These are phyloP conservation scores for Irpex sp. DNA, from an alignment of 1,284 basidiomycete species.

Conservation along the genomic window DNA sequence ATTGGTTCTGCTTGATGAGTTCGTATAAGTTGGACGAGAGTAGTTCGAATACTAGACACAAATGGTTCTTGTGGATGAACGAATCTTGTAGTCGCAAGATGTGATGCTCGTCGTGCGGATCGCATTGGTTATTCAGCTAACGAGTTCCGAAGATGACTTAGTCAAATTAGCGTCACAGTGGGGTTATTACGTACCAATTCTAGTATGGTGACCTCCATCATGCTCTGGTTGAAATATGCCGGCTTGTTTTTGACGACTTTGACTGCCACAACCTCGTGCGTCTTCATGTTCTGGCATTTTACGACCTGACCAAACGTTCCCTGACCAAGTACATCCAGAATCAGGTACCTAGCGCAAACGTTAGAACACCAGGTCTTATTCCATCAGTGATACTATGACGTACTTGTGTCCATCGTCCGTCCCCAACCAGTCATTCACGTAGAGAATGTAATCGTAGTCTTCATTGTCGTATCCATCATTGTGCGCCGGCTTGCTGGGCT, in stretches of 20 bases:
- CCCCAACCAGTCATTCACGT: conserved; percentile 94
- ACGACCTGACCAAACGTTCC: conserved; percentile 99
- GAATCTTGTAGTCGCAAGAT: conserved; percentile 94
- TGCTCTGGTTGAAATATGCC: conserved; percentile 98
- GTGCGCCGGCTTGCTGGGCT: conserved; percentile 89
- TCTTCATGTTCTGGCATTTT: conserved; percentile 99
- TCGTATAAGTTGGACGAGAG: conserved; percentile 98
- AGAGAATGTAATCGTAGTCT: conserved; percentile 96
- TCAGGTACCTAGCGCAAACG: conserved; percentile 72
- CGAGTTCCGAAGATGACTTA: not conserved
- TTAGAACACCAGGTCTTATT: not conserved
- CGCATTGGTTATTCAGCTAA: conserved; percentile 90
- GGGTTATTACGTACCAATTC: conserved; percentile 68
- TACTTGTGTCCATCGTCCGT: conserved; percentile 89
- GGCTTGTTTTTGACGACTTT: conserved; percentile 99
- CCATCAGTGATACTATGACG: conserved; percentile 28
- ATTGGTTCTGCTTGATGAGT: conserved; percentile 99
- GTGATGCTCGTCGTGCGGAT: conserved; percentile 94
- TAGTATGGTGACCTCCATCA: conserved; percentile 99
- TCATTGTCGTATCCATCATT: conserved; percentile 97
- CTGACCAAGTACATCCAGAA: conserved; percentile 96
- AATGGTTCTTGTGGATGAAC: conserved; percentile 95
- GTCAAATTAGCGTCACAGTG: not conserved
- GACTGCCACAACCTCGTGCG: conserved; percentile 96
- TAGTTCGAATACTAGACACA: conserved; percentile 97